Evolutionary conservation across 176 grass and related monocot species (phyloP).

Genomic region (Eragrostis curvula): DNA sequence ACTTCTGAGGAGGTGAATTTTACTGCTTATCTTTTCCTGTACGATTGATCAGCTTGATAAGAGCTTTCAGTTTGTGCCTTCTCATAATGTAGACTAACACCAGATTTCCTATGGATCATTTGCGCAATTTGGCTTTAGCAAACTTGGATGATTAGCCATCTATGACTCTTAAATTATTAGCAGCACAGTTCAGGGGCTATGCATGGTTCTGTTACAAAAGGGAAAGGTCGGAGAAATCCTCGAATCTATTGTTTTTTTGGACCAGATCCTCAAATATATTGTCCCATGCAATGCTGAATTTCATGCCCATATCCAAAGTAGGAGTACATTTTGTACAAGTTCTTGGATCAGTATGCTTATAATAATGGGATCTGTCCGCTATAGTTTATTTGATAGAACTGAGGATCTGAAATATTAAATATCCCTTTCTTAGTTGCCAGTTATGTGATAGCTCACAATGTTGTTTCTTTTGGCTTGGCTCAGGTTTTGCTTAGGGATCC

Average conservation of each 20-base stretch:
- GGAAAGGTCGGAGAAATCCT: neutral
- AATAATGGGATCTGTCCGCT: neutral
- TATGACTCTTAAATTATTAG: neutral
- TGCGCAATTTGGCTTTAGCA: neutral
- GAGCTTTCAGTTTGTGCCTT: neutral
- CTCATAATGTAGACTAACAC: neutral
- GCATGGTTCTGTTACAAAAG: neutral
- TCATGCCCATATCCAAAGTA: neutral
- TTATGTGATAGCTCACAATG: conserved; percentile 15
- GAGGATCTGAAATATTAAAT: conserved; percentile 21
- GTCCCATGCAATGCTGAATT: neutral
- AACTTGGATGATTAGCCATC: neutral
- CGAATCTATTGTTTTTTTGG: too few relatives aligned
- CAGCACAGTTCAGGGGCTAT: conserved; percentile 5
- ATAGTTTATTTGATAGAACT: conserved; percentile 24
- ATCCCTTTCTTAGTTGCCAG: conserved; percentile 11
- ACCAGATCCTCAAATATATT: too few relatives aligned
- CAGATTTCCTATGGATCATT: neutral
- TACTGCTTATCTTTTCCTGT: neutral
- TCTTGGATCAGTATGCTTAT: neutral
- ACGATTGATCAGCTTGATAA: conserved; percentile 8
- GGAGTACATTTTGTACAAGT: neutral
- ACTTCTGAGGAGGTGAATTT: conserved; percentile 90
- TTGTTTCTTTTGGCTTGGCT: neutral
- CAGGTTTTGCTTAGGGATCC: conserved; percentile 96